These are phyloP conservation scores for Lupinus albus DNA, from an alignment of 306 rosid genomes.

Conservation along the genomic window DNA sequence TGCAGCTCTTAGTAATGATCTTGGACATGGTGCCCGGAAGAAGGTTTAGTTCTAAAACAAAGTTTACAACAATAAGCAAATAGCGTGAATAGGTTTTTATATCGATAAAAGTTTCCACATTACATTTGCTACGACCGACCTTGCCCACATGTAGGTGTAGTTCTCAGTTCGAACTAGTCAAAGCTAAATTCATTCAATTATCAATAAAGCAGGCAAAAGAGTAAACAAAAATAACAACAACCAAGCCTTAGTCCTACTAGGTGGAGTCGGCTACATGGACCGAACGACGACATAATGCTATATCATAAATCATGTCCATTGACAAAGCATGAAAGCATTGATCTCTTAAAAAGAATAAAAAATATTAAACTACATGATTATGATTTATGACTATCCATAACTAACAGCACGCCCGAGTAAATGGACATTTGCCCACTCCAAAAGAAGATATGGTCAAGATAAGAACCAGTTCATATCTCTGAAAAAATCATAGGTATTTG, in stretches of 20 bases:
- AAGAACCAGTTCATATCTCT: not conserved
- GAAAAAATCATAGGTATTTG: conserved; percentile 14
- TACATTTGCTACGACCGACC: conserved; percentile 1
- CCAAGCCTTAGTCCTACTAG: too few relatives aligned
- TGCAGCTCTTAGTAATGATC: not conserved
- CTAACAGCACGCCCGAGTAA: not conserved
- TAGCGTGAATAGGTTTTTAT: conserved; percentile 1
- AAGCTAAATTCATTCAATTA: not conserved
- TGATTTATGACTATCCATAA: conserved; percentile 17
- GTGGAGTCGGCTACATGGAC: too few relatives aligned
- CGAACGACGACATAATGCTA: too few relatives aligned
- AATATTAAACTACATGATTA: conserved; percentile 22
- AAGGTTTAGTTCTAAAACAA: conserved; percentile 20
- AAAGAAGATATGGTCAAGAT: conserved; percentile 10
- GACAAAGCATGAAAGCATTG: too few relatives aligned
- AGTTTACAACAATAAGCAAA: conserved; percentile 1
- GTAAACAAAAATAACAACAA: too few relatives aligned
- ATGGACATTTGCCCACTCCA: conserved; percentile 11
- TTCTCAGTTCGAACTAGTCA: conserved; percentile 1
- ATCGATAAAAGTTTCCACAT: not conserved
- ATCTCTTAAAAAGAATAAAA: too few relatives aligned
- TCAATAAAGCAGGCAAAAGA: conserved; percentile 10
- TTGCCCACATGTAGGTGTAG: conserved; percentile 17
- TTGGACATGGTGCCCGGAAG: not conserved
- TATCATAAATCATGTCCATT: too few relatives aligned